These are phyloP conservation scores for Aspergillus saccharolyticus DNA, from an alignment of 495 filamentous ascomycete genomes.

Conservation along the genomic window DNA sequence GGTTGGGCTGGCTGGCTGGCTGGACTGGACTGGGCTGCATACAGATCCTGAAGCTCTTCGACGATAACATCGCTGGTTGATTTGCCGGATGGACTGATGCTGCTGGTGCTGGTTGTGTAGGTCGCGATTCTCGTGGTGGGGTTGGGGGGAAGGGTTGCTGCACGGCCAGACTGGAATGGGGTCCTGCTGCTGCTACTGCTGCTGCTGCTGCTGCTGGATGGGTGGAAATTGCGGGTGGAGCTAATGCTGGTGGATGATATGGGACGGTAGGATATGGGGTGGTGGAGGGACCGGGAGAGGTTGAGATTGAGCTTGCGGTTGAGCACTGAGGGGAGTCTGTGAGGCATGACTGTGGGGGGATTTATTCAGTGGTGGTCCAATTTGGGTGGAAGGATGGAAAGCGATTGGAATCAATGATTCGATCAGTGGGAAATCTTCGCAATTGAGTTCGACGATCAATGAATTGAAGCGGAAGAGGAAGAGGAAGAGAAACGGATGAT, in stretches of 20 bases:
- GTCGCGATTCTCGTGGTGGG: background rate
- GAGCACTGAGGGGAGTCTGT: background rate
- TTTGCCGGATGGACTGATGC: slow-evolving; percentile 18
- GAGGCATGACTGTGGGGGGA: too few species aligned
- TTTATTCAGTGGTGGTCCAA: too few species aligned
- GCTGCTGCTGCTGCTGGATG: slow-evolving; percentile 3
- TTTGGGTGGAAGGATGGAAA: too few species aligned
- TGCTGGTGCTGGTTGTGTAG: too few species aligned
- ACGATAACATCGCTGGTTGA: slow-evolving; percentile 34
- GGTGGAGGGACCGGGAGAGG: slow-evolving; percentile 9
- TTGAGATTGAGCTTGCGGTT: too few species aligned
- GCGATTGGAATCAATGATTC: too few species aligned
- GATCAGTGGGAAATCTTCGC: too few species aligned
- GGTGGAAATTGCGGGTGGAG: too few species aligned
- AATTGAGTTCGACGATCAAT: too few species aligned
- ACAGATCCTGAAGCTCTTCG: slow-evolving; percentile 40
- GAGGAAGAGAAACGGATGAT: too few species aligned
- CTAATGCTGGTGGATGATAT: slow-evolving; percentile 11
- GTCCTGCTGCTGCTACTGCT: background rate
- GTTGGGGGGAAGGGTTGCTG: background rate
- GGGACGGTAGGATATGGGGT: slow-evolving; percentile 15
- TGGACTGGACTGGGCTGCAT: slow-evolving; percentile 10
- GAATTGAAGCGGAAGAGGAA: too few species aligned
- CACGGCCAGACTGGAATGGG: background rate
- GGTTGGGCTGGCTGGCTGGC: too few species aligned